These are phyloP conservation scores for Panellus pusillus DNA, from an alignment of 768 basidiomycete genomes.

Conservation along the genomic window DNA sequence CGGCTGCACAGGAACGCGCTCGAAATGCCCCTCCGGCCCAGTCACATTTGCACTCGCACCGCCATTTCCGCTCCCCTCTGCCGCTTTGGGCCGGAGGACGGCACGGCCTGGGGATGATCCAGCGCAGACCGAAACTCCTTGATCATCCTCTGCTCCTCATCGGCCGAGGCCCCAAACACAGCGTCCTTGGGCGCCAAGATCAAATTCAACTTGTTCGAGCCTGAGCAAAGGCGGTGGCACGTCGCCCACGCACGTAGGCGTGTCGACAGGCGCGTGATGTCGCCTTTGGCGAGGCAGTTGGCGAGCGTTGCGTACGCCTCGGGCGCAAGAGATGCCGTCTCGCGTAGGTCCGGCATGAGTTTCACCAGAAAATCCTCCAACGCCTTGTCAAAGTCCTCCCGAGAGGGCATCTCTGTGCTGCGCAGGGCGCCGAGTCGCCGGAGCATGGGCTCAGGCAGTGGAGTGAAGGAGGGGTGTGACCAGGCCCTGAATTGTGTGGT, in stretches of 20 bases:
- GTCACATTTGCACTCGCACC: constrained; percentile 23
- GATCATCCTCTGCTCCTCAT: constrained; percentile 51
- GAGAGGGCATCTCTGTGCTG: constrained; percentile 60
- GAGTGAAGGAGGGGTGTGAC: constrained; percentile 56
- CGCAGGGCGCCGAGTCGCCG: constrained; percentile 54
- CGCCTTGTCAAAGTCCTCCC: constrained; percentile 51
- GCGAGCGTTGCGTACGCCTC: constrained; percentile 56
- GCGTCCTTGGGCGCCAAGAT: constrained; percentile 62
- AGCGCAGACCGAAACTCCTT: constrained; percentile 45
- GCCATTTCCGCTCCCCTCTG: constrained; percentile 26
- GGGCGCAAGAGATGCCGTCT: constrained; percentile 57
- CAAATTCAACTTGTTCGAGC: constrained; percentile 57
- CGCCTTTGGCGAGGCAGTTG: constrained; percentile 45
- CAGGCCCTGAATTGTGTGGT: constrained; percentile 56
- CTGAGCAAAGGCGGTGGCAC: constrained; percentile 61
- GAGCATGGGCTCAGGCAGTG: constrained; percentile 57
- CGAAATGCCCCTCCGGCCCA: constrained; percentile 42
- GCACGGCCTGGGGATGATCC: constrained; percentile 20
- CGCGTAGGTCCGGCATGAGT: constrained; percentile 55
- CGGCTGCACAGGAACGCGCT: constrained; percentile 62
- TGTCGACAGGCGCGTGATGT: constrained; percentile 36
- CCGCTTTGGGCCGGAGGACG: constrained; percentile 12
- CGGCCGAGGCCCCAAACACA: constrained; percentile 49
- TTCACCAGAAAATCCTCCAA: constrained; percentile 49
- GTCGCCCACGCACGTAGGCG: constrained; percentile 50